Percentiles rank a stretch among this genome's conserved stretches.
Conservation (phyloP, 2,329 filamentous ascomycete species). For the Leptosphaerulina australis region DNA sequence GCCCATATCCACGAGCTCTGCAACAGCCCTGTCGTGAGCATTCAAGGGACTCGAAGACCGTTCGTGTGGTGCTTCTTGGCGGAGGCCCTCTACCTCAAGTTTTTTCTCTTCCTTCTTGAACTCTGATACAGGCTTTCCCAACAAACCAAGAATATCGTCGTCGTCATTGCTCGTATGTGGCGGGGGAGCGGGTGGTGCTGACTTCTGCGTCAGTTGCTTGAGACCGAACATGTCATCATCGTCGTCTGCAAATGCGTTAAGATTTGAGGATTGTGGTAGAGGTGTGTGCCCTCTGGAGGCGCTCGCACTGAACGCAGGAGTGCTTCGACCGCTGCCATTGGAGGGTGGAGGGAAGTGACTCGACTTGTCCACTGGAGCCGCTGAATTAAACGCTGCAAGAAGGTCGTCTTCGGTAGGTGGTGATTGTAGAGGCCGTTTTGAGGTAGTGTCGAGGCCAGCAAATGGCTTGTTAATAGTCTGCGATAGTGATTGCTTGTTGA, state of each 20-base stretch:
- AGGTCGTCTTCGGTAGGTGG: conserved; percentile 62
- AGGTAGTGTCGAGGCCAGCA: conserved; percentile 41
- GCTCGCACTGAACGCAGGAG: conserved; percentile 43
- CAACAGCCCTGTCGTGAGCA: conserved; percentile 78
- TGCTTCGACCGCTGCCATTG: conserved; percentile 49
- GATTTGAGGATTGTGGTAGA: conserved; percentile 26
- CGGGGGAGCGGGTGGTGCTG: conserved; percentile 30
- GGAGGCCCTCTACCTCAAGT: conserved; percentile 12
- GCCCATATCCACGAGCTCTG: conserved; percentile 92
- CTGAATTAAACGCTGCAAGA: conserved; percentile 65
- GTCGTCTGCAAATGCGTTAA: conserved; percentile 59
- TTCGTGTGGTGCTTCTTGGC: conserved; percentile 18
- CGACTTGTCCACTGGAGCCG: conserved; percentile 64
- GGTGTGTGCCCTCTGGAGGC: conserved; percentile 39
- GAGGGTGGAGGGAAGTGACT: conserved; percentile 62
- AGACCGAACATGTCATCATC: conserved; percentile 89
- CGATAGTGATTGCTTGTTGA: conserved; percentile 38
- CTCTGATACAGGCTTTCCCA: conserved; percentile 64
- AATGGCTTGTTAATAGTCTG: conserved; percentile 50
- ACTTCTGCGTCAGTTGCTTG: conserved; percentile 62
- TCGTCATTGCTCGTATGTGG: conserved; percentile 39
- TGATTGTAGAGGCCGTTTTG: conserved; percentile 37
- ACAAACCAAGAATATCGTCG: conserved; percentile 68
- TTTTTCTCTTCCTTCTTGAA: conserved; percentile 43
- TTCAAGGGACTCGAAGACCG: conserved; percentile 40